Conservation (phyloP, 768 basidiomycete genomes). For the Mycena amicta region DNA sequence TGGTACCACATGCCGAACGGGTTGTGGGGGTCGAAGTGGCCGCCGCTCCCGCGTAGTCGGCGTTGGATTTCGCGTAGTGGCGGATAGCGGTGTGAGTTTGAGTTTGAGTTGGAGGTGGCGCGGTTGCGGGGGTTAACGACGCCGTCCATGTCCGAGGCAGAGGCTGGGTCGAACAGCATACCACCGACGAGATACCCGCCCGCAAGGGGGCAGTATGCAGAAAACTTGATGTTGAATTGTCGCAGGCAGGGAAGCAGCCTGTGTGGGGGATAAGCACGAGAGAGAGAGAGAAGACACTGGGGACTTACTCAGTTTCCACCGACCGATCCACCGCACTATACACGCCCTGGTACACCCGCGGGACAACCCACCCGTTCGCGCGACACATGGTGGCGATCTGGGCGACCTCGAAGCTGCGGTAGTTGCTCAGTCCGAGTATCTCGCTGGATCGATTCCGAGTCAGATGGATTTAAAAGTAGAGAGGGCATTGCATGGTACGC, state of each 20-base stretch:
- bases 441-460: slow-evolving; percentile 8
- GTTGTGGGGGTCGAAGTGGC: slow-evolving; percentile 42
- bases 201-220: slow-evolving; percentile 47
- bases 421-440: slow-evolving; percentile 52
- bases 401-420: slow-evolving; percentile 49
- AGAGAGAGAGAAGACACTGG: neutral
- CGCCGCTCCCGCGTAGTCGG: slow-evolving; percentile 23
- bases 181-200: slow-evolving; percentile 50
- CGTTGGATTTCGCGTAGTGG: neutral
- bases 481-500: neutral
- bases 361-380: slow-evolving; percentile 42
- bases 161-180: slow-evolving; percentile 25
- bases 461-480: neutral
- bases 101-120: neutral
- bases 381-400: slow-evolving; percentile 51
- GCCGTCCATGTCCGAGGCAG: neutral
- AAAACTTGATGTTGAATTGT: slow-evolving; percentile 45
- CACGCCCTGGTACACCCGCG: slow-evolving; percentile 45
- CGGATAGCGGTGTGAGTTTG: no score
- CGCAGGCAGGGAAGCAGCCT: slow-evolving; percentile 50
- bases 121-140: neutral
- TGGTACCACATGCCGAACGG: slow-evolving; percentile 44
- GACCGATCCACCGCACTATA: slow-evolving; percentile 25
- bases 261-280: slow-evolving; percentile 30
- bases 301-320: slow-evolving; percentile 22